Evolutionary conservation across 2,329 filamentous ascomycete genomes (phyloP).

Genomic region (Septoria linicola): DNA sequence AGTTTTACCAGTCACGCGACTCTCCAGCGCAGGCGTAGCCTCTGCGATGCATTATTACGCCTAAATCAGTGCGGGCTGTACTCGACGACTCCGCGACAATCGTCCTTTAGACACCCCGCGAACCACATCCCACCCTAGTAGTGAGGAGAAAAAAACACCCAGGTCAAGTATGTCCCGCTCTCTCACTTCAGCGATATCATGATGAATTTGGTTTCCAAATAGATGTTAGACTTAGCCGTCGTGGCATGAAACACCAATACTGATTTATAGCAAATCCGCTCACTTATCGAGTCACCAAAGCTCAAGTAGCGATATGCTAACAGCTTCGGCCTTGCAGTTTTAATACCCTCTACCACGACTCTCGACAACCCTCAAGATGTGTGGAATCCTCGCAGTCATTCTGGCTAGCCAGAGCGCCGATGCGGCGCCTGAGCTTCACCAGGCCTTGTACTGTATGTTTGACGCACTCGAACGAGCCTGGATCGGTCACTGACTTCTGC

Average conservation of each 20-base stretch:
- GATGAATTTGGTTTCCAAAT: slow-evolving; percentile 24
- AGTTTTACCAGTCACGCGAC: background rate
- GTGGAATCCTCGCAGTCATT: slow-evolving; percentile 53
- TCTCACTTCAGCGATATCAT: background rate
- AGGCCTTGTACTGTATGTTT: slow-evolving; percentile 36
- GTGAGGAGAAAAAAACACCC: background rate
- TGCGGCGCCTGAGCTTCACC: slow-evolving; percentile 40
- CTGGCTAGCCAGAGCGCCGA: slow-evolving; percentile 44
- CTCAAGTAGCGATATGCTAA: background rate
- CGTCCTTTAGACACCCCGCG: background rate
- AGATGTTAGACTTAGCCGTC: slow-evolving; percentile 29
- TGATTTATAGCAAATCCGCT: background rate
- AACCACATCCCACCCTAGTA: slow-evolving; percentile 5
- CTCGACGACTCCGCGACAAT: background rate
- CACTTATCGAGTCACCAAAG: slow-evolving; percentile 6
- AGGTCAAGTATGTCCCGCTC: slow-evolving; percentile 6
- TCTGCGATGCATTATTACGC: background rate
- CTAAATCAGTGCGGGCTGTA: too few relatives aligned
- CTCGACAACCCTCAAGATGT: slow-evolving; percentile 42
- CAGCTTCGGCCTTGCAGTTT: slow-evolving; percentile 1
- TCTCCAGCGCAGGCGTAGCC: background rate
- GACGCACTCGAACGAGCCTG: background rate
- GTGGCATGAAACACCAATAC: slow-evolving; percentile 23
- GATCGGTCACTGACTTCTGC: background rate
- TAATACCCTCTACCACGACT: slow-evolving; percentile 10